These are phyloP conservation scores for Pneumocystis sp. DNA, from an alignment of 1,139 yeast species.

Conservation along the genomic window DNA sequence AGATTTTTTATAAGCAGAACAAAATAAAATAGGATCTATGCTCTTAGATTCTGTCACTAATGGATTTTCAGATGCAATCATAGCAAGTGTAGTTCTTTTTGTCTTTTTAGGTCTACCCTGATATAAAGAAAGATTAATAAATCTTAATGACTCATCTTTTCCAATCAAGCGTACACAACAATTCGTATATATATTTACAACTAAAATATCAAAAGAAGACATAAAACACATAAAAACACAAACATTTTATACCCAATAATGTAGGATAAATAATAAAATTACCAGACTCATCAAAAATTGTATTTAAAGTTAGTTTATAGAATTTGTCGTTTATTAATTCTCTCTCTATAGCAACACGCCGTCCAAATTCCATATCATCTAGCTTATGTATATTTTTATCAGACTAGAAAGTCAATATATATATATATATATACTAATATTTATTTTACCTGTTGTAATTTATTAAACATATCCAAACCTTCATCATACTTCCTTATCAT, in stretches of 20 bases:
- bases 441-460: conserved; percentile 18
- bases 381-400: conserved; percentile 19
- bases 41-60: conserved; percentile 25
- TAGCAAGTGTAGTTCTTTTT: conserved; percentile 23
- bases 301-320: conserved; percentile 12
- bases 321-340: conserved; percentile 17
- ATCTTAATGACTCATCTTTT: conserved; percentile 23
- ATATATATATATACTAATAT: neutral
- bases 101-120: conserved; percentile 22
- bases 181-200: conserved; percentile 25
- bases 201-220: conserved; percentile 1
- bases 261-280: conserved; percentile 26
- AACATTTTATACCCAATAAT: conserved; percentile 25
- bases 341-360: conserved; percentile 22
- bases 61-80: conserved; percentile 29
- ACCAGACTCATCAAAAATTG: conserved; percentile 27
- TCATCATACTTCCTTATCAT: conserved; percentile 26
- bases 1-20: conserved; percentile 23
- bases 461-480: conserved; percentile 19
- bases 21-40: conserved; percentile 26
- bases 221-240: neutral
- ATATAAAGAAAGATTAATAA: conserved; percentile 21
- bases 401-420: conserved; percentile 3
- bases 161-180: conserved; percentile 25
- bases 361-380: conserved; percentile 22